These are phyloP conservation scores for Gyrodon lividus DNA, from an alignment of 768 basidiomycete genomes.

Conservation along the genomic window DNA sequence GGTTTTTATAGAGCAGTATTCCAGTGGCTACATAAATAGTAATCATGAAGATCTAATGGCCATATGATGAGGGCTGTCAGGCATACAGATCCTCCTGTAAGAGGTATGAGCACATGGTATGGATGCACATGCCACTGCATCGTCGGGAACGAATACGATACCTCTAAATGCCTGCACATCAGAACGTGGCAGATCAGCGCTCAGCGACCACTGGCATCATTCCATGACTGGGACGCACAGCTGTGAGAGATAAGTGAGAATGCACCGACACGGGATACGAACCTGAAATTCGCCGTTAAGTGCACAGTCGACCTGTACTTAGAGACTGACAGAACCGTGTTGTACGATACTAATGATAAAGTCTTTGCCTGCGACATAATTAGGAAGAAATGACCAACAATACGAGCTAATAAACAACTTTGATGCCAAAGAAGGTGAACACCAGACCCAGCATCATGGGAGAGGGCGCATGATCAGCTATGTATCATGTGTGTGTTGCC, in stretches of 20 bases:
- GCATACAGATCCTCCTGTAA: neutral
- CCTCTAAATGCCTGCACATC: neutral
- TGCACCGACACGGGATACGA: neutral
- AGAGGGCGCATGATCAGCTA: neutral
- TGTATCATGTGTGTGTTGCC: neutral
- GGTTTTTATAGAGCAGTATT: conserved; percentile 1
- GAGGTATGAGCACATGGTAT: neutral
- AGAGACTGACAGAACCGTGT: neutral
- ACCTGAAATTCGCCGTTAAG: neutral
- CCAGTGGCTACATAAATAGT: conserved; percentile 5
- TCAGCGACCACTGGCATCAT: neutral
- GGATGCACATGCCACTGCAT: neutral
- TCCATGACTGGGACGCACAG: neutral
- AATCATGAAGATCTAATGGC: neutral
- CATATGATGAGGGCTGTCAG: conserved; percentile 10
- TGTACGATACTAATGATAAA: neutral
- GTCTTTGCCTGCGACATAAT: neutral
- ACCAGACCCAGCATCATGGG: neutral
- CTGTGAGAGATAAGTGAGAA: neutral
- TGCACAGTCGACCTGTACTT: neutral
- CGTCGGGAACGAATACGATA: neutral
- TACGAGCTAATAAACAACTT: neutral
- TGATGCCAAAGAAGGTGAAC: neutral
- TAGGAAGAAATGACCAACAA: neutral
- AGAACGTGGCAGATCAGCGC: neutral